Evolutionary conservation across 2,329 filamentous ascomycete species (phyloP).

Genomic region (Xenoacremonium recifei): DNA sequence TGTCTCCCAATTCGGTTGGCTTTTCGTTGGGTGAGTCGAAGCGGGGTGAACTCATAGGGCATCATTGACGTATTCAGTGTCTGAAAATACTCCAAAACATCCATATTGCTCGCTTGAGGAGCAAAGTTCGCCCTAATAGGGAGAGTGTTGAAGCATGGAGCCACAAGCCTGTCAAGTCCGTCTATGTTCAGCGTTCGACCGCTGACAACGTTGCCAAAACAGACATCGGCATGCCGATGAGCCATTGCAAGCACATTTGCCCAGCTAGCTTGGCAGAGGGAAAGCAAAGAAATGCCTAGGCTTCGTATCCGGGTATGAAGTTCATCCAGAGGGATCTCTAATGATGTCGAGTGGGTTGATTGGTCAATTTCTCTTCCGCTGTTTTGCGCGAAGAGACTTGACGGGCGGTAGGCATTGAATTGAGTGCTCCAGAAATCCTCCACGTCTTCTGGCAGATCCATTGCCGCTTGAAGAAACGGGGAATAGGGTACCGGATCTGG

Average conservation of each 20-base stretch:
- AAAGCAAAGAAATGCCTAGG: slow-evolving; percentile 61
- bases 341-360: slow-evolving; percentile 24
- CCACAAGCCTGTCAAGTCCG: slow-evolving; percentile 70
- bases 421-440: slow-evolving; percentile 66
- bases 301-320: slow-evolving; percentile 50
- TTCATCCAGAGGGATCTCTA: slow-evolving; percentile 38
- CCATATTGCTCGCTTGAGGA: slow-evolving; percentile 46
- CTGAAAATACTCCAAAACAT: slow-evolving; percentile 61
- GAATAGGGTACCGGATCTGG: slow-evolving; percentile 54
- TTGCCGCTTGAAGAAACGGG: slow-evolving; percentile 61
- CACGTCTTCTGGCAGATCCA: slow-evolving; percentile 44
- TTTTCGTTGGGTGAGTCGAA: slow-evolving; percentile 66
- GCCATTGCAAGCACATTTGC: slow-evolving; percentile 59
- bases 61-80: slow-evolving; percentile 59
- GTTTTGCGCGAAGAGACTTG: slow-evolving; percentile 23
- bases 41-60: slow-evolving; percentile 70
- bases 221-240: slow-evolving; percentile 62
- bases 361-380: slow-evolving; percentile 24
- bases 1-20: slow-evolving; percentile 41
- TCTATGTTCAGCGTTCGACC: slow-evolving; percentile 69
- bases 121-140: slow-evolving; percentile 63
- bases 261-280: slow-evolving; percentile 73
- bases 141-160: slow-evolving; percentile 89
- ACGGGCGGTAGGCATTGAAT: slow-evolving; percentile 49
- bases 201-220: slow-evolving; percentile 84